A percentile compares a stretch with the other conserved stretches of the same genome.
phyloP scores from a whole-genome alignment of 2,329 filamentous ascomycete species.

The Pyricularia pennisetigena region DNA sequence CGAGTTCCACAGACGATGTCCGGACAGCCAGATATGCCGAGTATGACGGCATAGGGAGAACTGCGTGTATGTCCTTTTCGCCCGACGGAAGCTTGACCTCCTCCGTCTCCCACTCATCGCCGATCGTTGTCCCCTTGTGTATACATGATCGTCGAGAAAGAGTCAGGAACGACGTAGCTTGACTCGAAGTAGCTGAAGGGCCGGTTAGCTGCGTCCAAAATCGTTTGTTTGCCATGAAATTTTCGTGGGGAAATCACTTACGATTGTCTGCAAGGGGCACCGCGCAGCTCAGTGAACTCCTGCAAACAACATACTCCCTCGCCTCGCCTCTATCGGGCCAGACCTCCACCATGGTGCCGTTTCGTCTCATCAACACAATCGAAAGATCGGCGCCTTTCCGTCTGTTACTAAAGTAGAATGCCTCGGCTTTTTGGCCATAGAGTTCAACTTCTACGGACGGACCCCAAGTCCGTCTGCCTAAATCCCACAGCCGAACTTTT shows the following conservation, averaged over 20 bases:
- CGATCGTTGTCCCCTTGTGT: constrained; percentile 32
- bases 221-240: background rate
- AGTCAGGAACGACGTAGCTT: constrained; percentile 29
- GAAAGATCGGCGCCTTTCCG: constrained; percentile 26
- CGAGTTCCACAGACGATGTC: constrained; percentile 43
- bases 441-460: constrained; percentile 44
- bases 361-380: constrained; percentile 52
- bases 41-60: constrained; percentile 49
- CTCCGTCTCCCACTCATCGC: constrained; percentile 38
- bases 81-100: constrained; percentile 30
- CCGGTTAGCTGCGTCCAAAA: constrained; percentile 2
- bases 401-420: constrained; percentile 51
- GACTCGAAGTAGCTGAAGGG: constrained; percentile 11
- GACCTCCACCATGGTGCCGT: constrained; percentile 53
- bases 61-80: constrained; percentile 38
- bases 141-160: constrained; percentile 40
- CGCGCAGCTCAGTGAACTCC: constrained; percentile 40
- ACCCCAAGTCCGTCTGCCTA: constrained; percentile 46
- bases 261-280: constrained; percentile 34
- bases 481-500: constrained; percentile 53
- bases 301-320: constrained; percentile 37
- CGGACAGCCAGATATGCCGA: constrained; percentile 52
- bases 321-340: constrained; percentile 32
- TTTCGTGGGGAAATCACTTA: constrained; percentile 17
- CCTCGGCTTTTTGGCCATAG: constrained; percentile 46